Base-by-base conservation (phyloP, 1,284 basidiomycete species). In the Cryptococcus sp. region DNA sequence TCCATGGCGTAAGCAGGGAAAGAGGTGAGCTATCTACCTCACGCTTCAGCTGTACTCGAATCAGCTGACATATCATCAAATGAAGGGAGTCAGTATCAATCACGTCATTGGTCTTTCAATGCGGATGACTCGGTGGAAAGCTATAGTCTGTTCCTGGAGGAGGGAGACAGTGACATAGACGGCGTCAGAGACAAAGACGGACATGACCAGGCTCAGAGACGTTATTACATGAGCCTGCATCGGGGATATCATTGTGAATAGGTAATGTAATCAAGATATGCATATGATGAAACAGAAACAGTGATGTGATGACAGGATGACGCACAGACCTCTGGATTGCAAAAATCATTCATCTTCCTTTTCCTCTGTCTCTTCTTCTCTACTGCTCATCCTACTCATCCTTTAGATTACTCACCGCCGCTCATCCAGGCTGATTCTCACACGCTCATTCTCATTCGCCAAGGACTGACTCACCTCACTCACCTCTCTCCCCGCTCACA, bases 231-330 rank as follows among this genome's bases (percentile, higher is more conserved):
- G 41, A 44, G 41, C 41, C 41, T 44, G 41, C 29, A 34, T 34
- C 34, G 25, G 29, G 46, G 39, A 55, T 23, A 44, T 26, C 44
- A 40, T 17, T 29, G 20, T 17, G 34, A 34, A 10, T 2, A 34
- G 29, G 20, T 25, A 22, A 43, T 48, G 38, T 29, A 54, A 49
- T 19, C 19, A 19, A 54, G 52, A 34, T 34, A 34, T 34, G 34
- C 22, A 40, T 19, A 46, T 19, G 51, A 34, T 55, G n/a, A n/a
- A n/a, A n/a, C n/a, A n/a, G n/a, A n/a, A n/a, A n/a, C 51, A 53
- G 46, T 6, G 22, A 25, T 26, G 26, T 8, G 13, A 46, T 22
- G 23, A 17, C 38, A 38, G 38, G n/a, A 11, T 43, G 23, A 25
- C 26, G 29, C 47, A 45, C n/a, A 19, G 29, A 45, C 41, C 41